phyloP scores from a whole-genome alignment of 129 eudicot species.

The Flaveria trinervia region DNA sequence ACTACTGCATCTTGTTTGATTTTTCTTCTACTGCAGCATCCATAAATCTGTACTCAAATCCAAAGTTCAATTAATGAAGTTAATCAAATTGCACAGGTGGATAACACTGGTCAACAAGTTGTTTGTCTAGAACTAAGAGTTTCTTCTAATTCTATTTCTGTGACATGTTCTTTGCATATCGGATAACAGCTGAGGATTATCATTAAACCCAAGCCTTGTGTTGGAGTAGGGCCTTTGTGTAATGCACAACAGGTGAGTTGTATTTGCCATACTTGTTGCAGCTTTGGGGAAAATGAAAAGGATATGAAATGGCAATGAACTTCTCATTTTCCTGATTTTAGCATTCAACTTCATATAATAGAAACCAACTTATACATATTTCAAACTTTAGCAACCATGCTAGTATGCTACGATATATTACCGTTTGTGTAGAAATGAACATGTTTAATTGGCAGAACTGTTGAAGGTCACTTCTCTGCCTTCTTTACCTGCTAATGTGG shows the following conservation, averaged over 20 bases:
- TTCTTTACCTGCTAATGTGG: background rate
- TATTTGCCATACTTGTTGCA: slow-evolving; percentile 13
- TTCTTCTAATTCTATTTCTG: slow-evolving; percentile 14
- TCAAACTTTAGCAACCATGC: background rate
- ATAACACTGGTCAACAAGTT: slow-evolving; percentile 15
- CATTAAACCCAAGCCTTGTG: slow-evolving; percentile 43
- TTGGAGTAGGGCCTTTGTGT: slow-evolving; percentile 46
- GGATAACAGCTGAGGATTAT: slow-evolving; percentile 45
- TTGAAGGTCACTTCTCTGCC: background rate
- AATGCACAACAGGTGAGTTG: slow-evolving; percentile 52
- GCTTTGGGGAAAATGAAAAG: slow-evolving; percentile 1
- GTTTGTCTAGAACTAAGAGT: slow-evolving; percentile 23
- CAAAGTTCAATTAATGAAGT: slow-evolving; percentile 70
- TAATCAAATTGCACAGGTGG: slow-evolving; percentile 79
- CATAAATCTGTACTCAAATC: slow-evolving; percentile 44
- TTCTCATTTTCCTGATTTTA: background rate
- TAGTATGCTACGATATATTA: background rate
- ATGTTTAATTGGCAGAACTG: background rate
- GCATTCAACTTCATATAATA: background rate
- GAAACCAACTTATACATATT: background rate
- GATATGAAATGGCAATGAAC: background rate
- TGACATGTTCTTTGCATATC: slow-evolving; percentile 24
- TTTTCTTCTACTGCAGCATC: slow-evolving; percentile 45
- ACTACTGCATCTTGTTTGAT: background rate
- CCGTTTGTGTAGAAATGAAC: background rate